Conservation (phyloP, 108 stramenopile species). For the Epithemia pelagica region DNA sequence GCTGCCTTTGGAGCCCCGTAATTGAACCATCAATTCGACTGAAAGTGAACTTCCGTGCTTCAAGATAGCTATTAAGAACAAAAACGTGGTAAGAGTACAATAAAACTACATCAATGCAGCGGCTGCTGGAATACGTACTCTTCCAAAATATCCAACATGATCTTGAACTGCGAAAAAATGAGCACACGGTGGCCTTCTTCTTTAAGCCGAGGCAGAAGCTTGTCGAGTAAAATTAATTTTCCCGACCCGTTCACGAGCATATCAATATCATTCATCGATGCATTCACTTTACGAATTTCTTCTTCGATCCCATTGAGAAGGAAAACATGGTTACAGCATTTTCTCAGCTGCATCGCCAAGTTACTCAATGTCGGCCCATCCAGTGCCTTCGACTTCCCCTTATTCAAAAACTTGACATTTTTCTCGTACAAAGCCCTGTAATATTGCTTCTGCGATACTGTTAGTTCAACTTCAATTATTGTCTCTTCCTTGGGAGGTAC, state of each 20-base stretch:
- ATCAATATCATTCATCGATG: conserved; percentile 36
- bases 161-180: conserved; percentile 96
- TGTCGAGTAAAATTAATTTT: conserved; percentile 95
- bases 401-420: conserved; percentile 75
- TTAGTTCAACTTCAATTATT: conserved; percentile 94
- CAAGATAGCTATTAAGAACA: conserved; percentile 18
- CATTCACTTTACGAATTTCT: conserved; percentile 38
- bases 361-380: conserved; percentile 87
- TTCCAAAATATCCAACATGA: conserved; percentile 96
- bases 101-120: neutral
- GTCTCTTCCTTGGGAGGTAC: conserved; percentile 94
- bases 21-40: conserved; percentile 96
- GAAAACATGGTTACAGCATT: conserved; percentile 98
- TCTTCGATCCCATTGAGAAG: conserved; percentile 88
- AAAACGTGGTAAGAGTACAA: neutral
- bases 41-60: conserved; percentile 50
- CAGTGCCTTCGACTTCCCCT: conserved; percentile 72
- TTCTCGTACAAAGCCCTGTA: conserved; percentile 94
- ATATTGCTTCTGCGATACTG: conserved; percentile 92
- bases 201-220: conserved; percentile 89
- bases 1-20: conserved; percentile 85
- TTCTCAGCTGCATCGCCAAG: conserved; percentile 83
- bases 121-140: conserved; percentile 48
- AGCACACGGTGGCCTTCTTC: conserved; percentile 90
- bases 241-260: conserved; percentile 80